Evolutionary conservation across 805 yeast genomes (phyloP), one percentile per base, ranked within the genome.

Genomic region (Wickerhamomyces strasburgensis): DNA sequence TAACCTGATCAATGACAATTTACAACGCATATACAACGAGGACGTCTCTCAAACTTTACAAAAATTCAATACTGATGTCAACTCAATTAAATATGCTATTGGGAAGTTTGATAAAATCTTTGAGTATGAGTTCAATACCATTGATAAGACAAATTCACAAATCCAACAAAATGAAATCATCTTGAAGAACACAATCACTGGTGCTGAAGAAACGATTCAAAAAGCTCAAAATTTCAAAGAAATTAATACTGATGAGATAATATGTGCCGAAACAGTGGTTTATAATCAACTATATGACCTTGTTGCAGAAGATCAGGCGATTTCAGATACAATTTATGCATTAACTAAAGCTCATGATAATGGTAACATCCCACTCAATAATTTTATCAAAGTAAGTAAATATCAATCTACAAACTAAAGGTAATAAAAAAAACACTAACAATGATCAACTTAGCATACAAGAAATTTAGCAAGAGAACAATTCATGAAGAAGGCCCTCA

Each of bases 231-330:
- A 48, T 2, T 50, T 58, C 10, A 48, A 47, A 11, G 57, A 57
- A 10, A 61, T 62, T 6, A 58, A 67, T 25, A 52, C 71, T 3
- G 77, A 70, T 37, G 65, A 67, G 9, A 45, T 69, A 3, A 60
- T 77, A 1, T 60, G 65, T 25, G 75, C 79, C 0, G 79, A 73
- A 37, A 71, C 77, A 1, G 62, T 65, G 0, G 78, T 71, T 1
- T 67, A 71, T 37, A 69, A 73, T 39, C 95, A 85, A 54, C 51
- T 82, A 11, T 80, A 83, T 52, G 72, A 72, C 15, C 61, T 81
- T 1, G 74, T 75, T 1, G 72, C 88, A 14, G 80, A 75, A 27
- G 84, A 83, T 35, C 68, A 71, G 42, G 84, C 95, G 1, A 70
- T 80, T n/a, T 72, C 73, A 21, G 96, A 89, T 52, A 67, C 89